Percentiles rank a stretch among this genome's conserved stretches.
Evolutionary conservation across 2,329 filamentous ascomycete genomes (phyloP).

Genomic region (Trichoderma breve): DNA sequence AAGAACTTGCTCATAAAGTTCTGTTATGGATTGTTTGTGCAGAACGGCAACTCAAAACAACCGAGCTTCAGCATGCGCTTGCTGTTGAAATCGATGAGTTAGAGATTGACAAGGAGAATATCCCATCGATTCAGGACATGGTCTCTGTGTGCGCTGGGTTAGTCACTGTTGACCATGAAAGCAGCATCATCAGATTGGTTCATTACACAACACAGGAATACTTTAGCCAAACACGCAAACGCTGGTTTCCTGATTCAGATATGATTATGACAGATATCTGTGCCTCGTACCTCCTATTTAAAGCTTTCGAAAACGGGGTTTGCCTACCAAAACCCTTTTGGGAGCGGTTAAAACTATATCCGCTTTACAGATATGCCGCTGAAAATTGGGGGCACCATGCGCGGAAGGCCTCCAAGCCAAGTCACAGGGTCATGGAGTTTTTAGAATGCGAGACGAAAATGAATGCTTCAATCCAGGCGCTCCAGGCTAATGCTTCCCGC

Average conservation of each 20-base stretch:
- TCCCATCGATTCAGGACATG: neutral
- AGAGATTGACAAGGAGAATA: neutral
- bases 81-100: neutral
- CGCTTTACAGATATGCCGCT: neutral
- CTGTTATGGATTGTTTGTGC: neutral
- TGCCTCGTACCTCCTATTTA: neutral
- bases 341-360: neutral
- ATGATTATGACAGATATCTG: neutral
- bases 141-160: constrained; percentile 5
- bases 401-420: neutral
- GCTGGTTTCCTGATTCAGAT: neutral
- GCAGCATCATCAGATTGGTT: neutral
- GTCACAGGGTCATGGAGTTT: neutral
- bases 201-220: constrained; percentile 10
- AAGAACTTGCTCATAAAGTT: neutral
- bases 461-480: neutral
- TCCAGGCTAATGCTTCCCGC: accelerated
- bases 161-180: constrained; percentile 1
- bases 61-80: neutral
- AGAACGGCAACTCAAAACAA: neutral
- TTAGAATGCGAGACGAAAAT: neutral
- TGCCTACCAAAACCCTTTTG: accelerated
- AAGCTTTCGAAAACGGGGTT: neutral
- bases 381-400: neutral
- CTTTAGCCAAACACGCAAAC: neutral